Evolutionary conservation across 257 asterid genomes (phyloP).

Genomic region (Anisodus acutangulus): DNA sequence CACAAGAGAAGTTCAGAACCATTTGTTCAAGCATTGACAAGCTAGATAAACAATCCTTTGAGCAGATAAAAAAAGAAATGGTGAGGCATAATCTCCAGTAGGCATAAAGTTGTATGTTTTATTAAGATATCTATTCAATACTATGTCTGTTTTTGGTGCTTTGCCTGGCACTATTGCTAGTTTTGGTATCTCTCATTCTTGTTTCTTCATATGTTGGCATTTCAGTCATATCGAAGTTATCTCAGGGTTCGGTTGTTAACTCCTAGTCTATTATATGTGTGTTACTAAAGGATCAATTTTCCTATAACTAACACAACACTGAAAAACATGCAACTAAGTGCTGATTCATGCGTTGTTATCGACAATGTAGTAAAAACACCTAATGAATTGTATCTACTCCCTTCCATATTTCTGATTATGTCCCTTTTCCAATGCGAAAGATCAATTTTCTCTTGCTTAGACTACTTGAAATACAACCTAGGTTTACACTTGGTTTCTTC

Average conservation of each 20-base stretch:
- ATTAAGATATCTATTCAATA: background rate
- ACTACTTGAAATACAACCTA: background rate
- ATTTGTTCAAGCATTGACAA: conserved; percentile 97
- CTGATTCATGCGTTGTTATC: background rate
- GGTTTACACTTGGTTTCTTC: too few relatives aligned
- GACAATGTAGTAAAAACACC: background rate
- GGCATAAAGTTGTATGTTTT: background rate
- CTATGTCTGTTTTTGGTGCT: conserved; percentile 1
- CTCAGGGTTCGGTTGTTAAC: background rate
- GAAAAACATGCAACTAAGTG: background rate
- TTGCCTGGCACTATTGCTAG: background rate
- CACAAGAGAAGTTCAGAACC: conserved; percentile 80
- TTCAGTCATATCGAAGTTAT: background rate
- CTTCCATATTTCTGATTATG: background rate
- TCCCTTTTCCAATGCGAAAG: background rate
- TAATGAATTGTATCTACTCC: background rate
- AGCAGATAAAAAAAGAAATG: conserved; percentile 91
- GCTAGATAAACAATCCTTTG: conserved; percentile 90
- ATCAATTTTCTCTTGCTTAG: background rate
- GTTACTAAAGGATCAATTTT: background rate
- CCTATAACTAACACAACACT: background rate
- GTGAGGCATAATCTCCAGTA: conserved; percentile 46
- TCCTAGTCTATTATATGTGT: background rate
- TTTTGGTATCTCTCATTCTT: background rate
- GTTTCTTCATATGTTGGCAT: background rate